phyloP scores from a whole-genome alignment of 2,329 filamentous ascomycete genomes.

The Fusarium sp. region DNA sequence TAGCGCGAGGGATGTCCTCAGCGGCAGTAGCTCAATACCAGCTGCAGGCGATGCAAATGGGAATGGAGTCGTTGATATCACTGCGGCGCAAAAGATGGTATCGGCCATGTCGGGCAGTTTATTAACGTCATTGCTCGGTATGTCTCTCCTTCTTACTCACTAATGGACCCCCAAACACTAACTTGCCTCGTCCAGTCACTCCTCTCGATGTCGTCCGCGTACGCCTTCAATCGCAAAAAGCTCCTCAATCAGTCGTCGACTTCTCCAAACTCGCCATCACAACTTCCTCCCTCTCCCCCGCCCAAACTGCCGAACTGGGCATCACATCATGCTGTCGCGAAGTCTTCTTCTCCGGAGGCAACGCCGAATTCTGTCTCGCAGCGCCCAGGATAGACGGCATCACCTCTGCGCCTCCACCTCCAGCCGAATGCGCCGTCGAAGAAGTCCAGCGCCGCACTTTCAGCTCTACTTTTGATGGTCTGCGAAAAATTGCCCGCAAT shows the following conservation, averaged over 20 bases:
- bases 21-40: constrained; percentile 17
- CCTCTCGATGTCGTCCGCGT: constrained; percentile 97
- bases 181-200: constrained; percentile 70
- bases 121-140: constrained; percentile 88
- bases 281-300: constrained; percentile 70
- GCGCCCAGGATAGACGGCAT: constrained; percentile 64
- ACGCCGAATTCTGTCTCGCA: constrained; percentile 83
- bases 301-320: constrained; percentile 83
- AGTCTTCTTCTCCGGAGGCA: constrained; percentile 95
- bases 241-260: constrained; percentile 61
- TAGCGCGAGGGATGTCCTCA: constrained; percentile 13
- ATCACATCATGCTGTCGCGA: constrained; percentile 96
- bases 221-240: constrained; percentile 85
- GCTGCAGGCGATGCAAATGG: constrained; percentile 19
- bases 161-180: not conserved
- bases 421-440: constrained; percentile 84
- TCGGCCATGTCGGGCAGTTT: constrained; percentile 92
- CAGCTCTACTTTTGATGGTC: constrained; percentile 89
- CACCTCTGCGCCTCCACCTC: constrained; percentile 58
- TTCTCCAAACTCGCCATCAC: constrained; percentile 67
- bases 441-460: constrained; percentile 86
- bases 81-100: constrained; percentile 90
- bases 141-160: constrained; percentile 42
- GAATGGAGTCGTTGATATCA: constrained; percentile 71
- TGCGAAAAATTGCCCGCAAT: constrained; percentile 94